Conservation (phyloP, 2,329 filamentous ascomycete species). For the Penicillium sp. region DNA sequence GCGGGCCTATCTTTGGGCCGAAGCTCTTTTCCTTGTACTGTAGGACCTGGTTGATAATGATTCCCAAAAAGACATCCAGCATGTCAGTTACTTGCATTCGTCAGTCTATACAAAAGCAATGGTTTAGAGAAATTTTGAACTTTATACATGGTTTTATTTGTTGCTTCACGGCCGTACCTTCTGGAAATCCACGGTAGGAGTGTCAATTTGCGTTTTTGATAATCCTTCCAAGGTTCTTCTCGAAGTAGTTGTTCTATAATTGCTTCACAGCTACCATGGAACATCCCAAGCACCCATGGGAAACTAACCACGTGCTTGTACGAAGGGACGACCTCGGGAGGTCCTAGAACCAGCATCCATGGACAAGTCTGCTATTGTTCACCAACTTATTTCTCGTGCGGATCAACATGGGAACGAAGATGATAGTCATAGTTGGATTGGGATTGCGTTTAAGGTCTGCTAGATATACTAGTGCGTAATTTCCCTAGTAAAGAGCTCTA, state of each 20-base stretch:
- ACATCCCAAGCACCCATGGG: not conserved
- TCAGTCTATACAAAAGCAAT: slow-evolving; percentile 26
- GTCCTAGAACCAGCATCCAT: not conserved
- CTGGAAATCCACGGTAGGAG: not conserved
- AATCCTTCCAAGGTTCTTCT: not conserved
- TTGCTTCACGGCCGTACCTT: not conserved
- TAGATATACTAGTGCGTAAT: not conserved
- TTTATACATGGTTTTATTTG: not conserved
- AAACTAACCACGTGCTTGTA: not conserved
- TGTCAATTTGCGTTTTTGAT: not conserved
- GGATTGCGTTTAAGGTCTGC: not conserved
- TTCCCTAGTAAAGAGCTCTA: not conserved
- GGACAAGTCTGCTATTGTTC: not conserved
- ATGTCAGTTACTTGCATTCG: slow-evolving; percentile 28
- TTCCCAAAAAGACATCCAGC: slow-evolving; percentile 25
- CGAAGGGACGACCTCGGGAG: not conserved
- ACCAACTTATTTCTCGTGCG: not conserved
- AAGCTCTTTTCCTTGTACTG: slow-evolving; percentile 30
- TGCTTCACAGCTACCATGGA: not conserved
- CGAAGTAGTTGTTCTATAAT: not conserved
- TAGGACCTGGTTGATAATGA: slow-evolving; percentile 34
- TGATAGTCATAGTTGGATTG: not conserved
- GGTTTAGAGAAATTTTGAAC: slow-evolving; percentile 19
- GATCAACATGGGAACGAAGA: not conserved
- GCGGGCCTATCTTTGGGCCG: slow-evolving; percentile 24